These are phyloP conservation scores for Pneumocystis canis DNA, from an alignment of 1,139 yeast genomes.

Conservation along the genomic window DNA sequence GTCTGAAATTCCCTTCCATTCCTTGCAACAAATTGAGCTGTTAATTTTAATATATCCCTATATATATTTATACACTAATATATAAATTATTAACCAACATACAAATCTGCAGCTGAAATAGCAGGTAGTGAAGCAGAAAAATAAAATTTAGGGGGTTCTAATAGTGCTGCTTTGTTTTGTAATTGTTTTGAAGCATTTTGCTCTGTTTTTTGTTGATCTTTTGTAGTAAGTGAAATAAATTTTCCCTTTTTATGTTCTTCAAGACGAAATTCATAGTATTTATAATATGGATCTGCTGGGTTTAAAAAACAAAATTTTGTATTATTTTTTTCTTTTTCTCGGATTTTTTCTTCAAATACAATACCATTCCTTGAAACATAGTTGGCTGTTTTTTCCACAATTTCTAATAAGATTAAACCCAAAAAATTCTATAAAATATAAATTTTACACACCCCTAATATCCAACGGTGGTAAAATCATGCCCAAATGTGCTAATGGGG, in stretches of 20 bases:
- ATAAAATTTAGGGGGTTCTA: constrained; percentile 30
- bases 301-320: constrained; percentile 51
- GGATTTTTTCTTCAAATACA: constrained; percentile 46
- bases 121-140: constrained; percentile 40
- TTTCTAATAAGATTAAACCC: constrained; percentile 20
- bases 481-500: constrained; percentile 17
- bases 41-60: constrained; percentile 45
- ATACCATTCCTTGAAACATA: constrained; percentile 57
- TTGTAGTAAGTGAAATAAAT: constrained; percentile 11
- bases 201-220: neutral
- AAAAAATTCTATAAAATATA: neutral
- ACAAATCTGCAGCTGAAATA: constrained; percentile 46
- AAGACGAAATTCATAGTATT: constrained; percentile 38
- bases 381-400: constrained; percentile 57
- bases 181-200: constrained; percentile 5
- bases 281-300: constrained; percentile 39
- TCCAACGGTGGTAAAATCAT: constrained; percentile 45
- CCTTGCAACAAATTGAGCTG: constrained; percentile 52
- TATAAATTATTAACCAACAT: neutral
- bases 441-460: constrained; percentile 23
- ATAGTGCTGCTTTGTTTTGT: constrained; percentile 15
- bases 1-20: constrained; percentile 38
- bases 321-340: constrained; percentile 32
- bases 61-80: neutral
- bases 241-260: constrained; percentile 19